Evolutionary conservation across 495 filamentous ascomycete species (phyloP), one percentile per base, ranked within the genome.

Genomic region (Pyrenula massariospora): DNA sequence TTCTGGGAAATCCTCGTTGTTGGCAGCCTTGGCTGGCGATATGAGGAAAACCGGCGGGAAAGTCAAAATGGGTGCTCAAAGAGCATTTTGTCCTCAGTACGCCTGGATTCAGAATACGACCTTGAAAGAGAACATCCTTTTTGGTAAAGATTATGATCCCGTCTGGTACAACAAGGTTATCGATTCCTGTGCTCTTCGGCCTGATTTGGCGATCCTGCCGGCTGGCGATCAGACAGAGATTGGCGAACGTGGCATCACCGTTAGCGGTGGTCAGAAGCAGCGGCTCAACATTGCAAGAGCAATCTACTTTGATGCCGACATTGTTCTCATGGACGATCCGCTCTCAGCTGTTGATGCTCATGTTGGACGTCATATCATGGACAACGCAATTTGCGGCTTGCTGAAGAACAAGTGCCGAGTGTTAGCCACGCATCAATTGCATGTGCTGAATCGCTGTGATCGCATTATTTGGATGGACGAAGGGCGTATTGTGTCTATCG

Each of bases 101-200:
- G 88, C 93, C 2, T 98, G 93, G 93, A 96, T 98, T 51, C 91
- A 96, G 63, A 98, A 96, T 62, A 74, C 89, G 0, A 86, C 84
- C 12, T 84, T 96, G 3, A 83, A 78, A 57, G 79, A 95, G 54
- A 98, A 98, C 61, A 93, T 98, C 56, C 65, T 94, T 1, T 96
- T 98, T 61, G 92, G 92, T 1, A 89, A 87, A 62, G 81, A 63
- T 0, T 76, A 67, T 49, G 70, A 83, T 42, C 59, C 73, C 23
- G 54, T 50, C 12, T 77, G 81, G 71, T 88, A 86, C 58, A 68
- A 76, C 20, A 58, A 75, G 36, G 82, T 86, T 1, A 57, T 83
- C 12, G 71, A 83, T 42, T 77, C 77, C 2, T 84, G 81, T 59
- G 80, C 80, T 49, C 67, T 88, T 1, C 58, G 68, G 1, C 68